phyloP scores from a whole-genome alignment of 2,329 filamentous ascomycete species.

The Monilinia aucupariae region DNA sequence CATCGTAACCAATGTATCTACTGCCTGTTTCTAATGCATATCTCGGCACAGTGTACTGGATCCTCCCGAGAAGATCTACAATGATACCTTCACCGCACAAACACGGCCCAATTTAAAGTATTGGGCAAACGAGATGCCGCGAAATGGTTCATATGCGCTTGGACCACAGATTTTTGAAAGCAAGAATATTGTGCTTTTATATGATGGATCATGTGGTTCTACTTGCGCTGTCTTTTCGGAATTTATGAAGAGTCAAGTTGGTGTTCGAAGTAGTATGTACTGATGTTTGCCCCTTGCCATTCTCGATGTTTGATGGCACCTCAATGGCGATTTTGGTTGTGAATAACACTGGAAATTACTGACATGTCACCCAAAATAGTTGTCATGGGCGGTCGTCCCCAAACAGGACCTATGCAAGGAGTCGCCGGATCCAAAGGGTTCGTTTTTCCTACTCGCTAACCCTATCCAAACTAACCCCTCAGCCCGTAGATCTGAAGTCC shows the following conservation, averaged over 20 bases:
- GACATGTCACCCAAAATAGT: conserved; percentile 36
- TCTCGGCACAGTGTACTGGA: conserved; percentile 24
- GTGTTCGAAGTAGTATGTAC: conserved; percentile 40
- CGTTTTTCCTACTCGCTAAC: conserved; percentile 17
- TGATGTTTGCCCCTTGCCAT: conserved; percentile 24
- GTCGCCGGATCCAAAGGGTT: conserved; percentile 57
- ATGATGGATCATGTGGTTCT: conserved; percentile 52
- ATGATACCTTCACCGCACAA: conserved; percentile 14
- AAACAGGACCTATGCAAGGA: conserved; percentile 50
- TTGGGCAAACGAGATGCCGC: conserved; percentile 10
- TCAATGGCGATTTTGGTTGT: background rate
- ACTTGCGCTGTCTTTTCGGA: conserved; percentile 55
- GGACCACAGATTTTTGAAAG: conserved; percentile 38
- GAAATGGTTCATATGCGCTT: conserved; percentile 36
- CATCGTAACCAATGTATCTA: conserved; percentile 24
- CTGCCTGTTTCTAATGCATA: conserved; percentile 22
- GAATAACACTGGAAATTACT: background rate
- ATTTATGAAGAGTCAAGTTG: conserved; percentile 45
- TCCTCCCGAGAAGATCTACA: conserved; percentile 35
- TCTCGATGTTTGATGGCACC: background rate
- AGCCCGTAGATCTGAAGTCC: background rate
- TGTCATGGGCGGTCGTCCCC: conserved; percentile 53
- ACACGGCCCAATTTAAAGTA: background rate
- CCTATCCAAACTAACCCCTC: conserved; percentile 16
- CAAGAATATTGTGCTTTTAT: conserved; percentile 35